These are phyloP conservation scores for Trichophyton benhamiae DNA, from an alignment of 2,329 filamentous ascomycete genomes.

Conservation along the genomic window DNA sequence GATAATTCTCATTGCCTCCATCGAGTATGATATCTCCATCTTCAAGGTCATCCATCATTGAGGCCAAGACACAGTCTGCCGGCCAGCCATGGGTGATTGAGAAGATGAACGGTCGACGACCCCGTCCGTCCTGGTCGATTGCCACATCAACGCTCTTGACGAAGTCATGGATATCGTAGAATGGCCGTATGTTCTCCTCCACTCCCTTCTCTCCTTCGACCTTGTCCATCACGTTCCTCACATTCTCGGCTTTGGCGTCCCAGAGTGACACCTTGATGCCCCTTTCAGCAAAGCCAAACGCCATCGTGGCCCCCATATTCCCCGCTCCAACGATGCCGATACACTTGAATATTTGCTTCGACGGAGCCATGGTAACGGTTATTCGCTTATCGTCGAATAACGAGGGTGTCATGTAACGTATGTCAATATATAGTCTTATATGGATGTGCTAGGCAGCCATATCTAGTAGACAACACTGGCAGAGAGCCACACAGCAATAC, in stretches of 20 bases:
- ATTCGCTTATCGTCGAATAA: background rate
- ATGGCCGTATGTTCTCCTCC: conserved; percentile 25
- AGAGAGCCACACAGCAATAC: background rate
- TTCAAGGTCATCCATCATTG: conserved; percentile 41
- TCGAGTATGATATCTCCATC: conserved; percentile 56
- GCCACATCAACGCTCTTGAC: conserved; percentile 19
- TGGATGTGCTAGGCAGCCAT: background rate
- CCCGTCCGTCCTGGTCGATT: conserved; percentile 17
- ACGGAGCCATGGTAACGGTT: conserved; percentile 8
- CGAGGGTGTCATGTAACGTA: background rate
- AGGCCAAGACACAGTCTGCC: conserved; percentile 25
- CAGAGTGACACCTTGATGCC: conserved; percentile 30
- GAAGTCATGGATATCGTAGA: conserved; percentile 27
- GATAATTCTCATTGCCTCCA: conserved; percentile 55
- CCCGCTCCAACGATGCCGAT: conserved; percentile 32
- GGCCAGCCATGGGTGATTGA: conserved; percentile 31
- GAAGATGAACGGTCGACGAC: conserved; percentile 28
- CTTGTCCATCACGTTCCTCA: conserved; percentile 22
- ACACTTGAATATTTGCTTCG: conserved; percentile 22
- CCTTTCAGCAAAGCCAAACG: conserved; percentile 29
- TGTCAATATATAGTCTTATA: conserved; percentile 1
- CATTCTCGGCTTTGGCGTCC: conserved; percentile 25
- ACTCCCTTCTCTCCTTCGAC: conserved; percentile 16
- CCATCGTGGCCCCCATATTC: conserved; percentile 35
- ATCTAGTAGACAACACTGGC: background rate